A percentile compares a stretch with the other conserved stretches of the same genome.
These are phyloP conservation scores for Rhynchosporium secalis DNA, from an alignment of 2,329 filamentous ascomycete genomes.

Conservation along the genomic window DNA sequence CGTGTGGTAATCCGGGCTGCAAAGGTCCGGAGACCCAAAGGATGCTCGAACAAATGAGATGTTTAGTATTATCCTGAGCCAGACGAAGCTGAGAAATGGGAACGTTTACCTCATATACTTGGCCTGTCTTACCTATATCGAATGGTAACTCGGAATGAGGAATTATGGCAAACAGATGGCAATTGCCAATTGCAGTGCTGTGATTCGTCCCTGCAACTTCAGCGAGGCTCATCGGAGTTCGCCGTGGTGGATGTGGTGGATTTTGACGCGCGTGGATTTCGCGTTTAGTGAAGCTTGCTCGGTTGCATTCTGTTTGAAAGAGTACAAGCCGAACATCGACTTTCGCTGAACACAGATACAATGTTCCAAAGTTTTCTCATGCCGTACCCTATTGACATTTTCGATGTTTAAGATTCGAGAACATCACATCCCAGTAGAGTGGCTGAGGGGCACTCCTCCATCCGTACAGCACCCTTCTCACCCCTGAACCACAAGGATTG, in stretches of 20 bases:
- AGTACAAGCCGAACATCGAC: neutral
- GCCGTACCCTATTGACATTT: too few species aligned
- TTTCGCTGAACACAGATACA: neutral
- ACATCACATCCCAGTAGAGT: too few species aligned
- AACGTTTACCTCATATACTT: too few species aligned
- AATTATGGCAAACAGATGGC: neutral
- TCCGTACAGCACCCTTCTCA: neutral
- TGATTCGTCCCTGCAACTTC: neutral
- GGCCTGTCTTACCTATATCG: too few species aligned
- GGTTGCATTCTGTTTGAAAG: neutral
- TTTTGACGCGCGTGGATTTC: neutral
- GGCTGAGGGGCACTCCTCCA: too few species aligned
- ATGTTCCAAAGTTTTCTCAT: too few species aligned
- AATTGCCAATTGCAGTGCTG: constrained; percentile 3
- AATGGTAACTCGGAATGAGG: neutral
- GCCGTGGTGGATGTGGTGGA: neutral
- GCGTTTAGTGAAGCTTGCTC: neutral
- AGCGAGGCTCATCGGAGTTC: constrained; percentile 1
- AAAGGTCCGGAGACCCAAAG: too few species aligned
- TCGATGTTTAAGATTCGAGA: too few species aligned
- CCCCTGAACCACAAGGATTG: neutral
- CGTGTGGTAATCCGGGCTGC: too few species aligned
- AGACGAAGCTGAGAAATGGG: too few species aligned
- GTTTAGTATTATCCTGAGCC: too few species aligned
- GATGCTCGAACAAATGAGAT: too few species aligned